Evolutionary conservation across 2,329 filamentous ascomycete genomes (phyloP).

Genomic region (Aureobasidium namibiae): DNA sequence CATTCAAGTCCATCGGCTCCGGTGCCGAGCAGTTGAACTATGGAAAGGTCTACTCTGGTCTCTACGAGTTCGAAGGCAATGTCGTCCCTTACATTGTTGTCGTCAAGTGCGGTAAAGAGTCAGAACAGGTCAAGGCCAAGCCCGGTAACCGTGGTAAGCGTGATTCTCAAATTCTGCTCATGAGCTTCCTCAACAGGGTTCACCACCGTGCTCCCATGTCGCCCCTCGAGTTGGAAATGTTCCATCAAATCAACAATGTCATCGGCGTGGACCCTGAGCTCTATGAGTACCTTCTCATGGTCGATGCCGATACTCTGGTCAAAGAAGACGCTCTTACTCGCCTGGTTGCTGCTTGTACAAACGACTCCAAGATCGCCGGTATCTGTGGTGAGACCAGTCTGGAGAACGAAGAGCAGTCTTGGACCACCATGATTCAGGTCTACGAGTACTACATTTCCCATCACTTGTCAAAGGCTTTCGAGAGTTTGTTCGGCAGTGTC

Average conservation of each 20-base stretch:
- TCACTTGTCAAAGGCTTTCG: slow-evolving; percentile 92
- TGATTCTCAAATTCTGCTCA: slow-evolving; percentile 90
- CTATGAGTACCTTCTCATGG: slow-evolving; percentile 95
- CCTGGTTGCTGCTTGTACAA: slow-evolving; percentile 83
- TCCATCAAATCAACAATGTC: slow-evolving; percentile 98
- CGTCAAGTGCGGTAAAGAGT: slow-evolving; percentile 96
- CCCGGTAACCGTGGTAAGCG: slow-evolving; percentile 97
- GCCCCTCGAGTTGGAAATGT: slow-evolving; percentile 93
- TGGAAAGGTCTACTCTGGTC: slow-evolving; percentile 94
- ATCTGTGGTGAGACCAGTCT: slow-evolving; percentile 96
- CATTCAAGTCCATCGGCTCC: slow-evolving; percentile 85
- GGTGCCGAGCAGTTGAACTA: slow-evolving; percentile 94
- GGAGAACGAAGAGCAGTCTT: slow-evolving; percentile 88
- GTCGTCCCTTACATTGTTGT: slow-evolving; percentile 94
- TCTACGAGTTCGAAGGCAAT: slow-evolving; percentile 96
- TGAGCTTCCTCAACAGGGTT: slow-evolving; percentile 97
- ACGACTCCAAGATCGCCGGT: slow-evolving; percentile 91
- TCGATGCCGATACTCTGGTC: slow-evolving; percentile 94
- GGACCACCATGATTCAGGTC: slow-evolving; percentile 99
- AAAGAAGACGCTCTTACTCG: slow-evolving; percentile 86
- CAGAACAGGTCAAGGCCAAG: slow-evolving; percentile 82
- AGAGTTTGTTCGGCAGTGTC: slow-evolving; percentile 94
- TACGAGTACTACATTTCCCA: slow-evolving; percentile 99
- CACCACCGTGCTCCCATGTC: slow-evolving; percentile 93
- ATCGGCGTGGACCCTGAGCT: slow-evolving; percentile 96